Conservation (phyloP, 2,329 filamentous ascomycete species). For the Ascochyta lentis region DNA sequence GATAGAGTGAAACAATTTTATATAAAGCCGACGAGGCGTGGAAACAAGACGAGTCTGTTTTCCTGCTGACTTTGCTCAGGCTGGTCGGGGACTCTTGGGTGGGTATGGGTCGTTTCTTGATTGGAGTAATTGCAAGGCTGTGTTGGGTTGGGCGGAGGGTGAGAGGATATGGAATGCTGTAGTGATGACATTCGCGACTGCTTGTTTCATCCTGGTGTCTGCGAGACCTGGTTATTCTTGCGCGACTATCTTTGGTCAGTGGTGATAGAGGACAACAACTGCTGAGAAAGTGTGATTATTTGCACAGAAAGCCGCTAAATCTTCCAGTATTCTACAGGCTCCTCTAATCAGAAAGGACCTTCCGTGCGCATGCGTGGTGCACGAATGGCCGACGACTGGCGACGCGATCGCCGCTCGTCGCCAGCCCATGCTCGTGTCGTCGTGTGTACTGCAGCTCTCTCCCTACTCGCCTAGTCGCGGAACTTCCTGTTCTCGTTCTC, state of each 20-base stretch:
- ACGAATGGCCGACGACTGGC: background rate
- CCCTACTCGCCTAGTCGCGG: slow-evolving; percentile 71
- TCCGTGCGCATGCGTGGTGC: background rate
- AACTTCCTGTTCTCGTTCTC: slow-evolving; percentile 96
- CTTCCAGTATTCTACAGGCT: slow-evolving; percentile 20
- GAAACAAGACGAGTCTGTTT: too few species aligned
- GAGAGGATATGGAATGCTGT: too few species aligned
- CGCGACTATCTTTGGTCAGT: background rate
- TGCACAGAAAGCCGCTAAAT: slow-evolving; percentile 20
- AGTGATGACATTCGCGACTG: too few species aligned
- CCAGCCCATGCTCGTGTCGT: slow-evolving; percentile 6
- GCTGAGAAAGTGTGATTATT: slow-evolving; percentile 10
- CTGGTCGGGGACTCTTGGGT: too few species aligned
- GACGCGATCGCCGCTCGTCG: background rate
- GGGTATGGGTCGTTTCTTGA: too few species aligned
- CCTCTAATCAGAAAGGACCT: slow-evolving; percentile 6
- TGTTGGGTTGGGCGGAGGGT: too few species aligned
- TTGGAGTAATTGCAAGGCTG: too few species aligned
- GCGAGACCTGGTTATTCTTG: too few species aligned
- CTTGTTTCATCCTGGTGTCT: too few species aligned
- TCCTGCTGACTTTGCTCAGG: too few species aligned
- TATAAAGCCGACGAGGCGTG: too few species aligned
- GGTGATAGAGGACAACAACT: background rate
- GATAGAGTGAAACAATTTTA: too few species aligned
- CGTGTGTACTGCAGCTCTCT: slow-evolving; percentile 1